Base-by-base conservation (phyloP, 2,329 filamentous ascomycete genomes). In the Fusarium veterinarium region DNA sequence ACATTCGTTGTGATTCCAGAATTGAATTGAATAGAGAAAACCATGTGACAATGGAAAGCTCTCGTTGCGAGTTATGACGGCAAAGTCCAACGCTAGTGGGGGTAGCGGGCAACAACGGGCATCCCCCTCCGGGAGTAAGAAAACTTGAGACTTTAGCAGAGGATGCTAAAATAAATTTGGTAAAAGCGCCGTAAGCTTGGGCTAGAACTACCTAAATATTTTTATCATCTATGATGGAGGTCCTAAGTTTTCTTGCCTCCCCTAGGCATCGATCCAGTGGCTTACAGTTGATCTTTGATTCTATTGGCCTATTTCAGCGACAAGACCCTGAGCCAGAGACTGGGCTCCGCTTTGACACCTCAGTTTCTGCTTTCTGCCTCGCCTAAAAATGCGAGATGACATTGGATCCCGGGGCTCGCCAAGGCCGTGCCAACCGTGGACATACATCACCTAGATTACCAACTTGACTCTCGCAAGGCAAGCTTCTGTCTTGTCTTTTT, bases 311-410 rank as follows among this genome's bases (percentile, higher is more conserved):
- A 33, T 62, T 14, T 7, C 40, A 25, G 25, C 17, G n/a, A 30
- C 33, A 48, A 42, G 60, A 60, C 46, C 53, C 64, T 66, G 56
- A 42, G 58, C 48, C 55, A 42, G 40, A 40, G 45, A 23, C 13
- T 17, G 23, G 38, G 44, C 64, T 63, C 58, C 57, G 23, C 30
- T 41, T 70, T 59, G 67, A 63, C 35, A 62, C 53, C 42, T 63
- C 60, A 40, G 23, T 48, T 35, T 41, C 58, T 60, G 31, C 49
- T 52, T 59, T 53, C 49, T 75, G 69, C 64, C 65, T 64, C 58
- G 64, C 51, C 64, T 64, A 44, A 53, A 64, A 55, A 73, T 77
- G 76, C 74, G 75, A 76, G 72, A 78, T 78, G 76, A 78, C 76
- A 77, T 67, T 56, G 62, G 53, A 49, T 28, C 53, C 53, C 23